Evolutionary conservation across 1,139 yeast species (phyloP).

Genomic region (Lizanozyma gosingica): DNA sequence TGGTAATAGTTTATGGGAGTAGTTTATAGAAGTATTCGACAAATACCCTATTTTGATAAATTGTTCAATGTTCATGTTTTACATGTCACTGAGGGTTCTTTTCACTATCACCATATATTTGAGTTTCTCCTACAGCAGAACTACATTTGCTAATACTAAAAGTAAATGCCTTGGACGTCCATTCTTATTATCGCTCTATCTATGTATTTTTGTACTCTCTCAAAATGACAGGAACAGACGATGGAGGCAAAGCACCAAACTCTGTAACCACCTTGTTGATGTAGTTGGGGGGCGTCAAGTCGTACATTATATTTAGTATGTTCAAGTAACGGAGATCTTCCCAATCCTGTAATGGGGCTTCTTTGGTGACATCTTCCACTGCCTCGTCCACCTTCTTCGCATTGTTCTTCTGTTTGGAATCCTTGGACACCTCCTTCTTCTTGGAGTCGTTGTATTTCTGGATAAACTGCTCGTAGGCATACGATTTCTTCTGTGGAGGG

Average conservation of each 20-base stretch:
- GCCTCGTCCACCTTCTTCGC: constrained; percentile 9
- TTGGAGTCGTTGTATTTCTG: constrained; percentile 27
- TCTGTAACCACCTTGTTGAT: constrained; percentile 94
- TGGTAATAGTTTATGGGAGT: no score
- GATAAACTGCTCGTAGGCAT: constrained; percentile 59
- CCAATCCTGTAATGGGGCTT: constrained; percentile 54
- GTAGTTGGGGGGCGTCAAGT: constrained; percentile 88
- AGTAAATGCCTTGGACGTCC: not conserved
- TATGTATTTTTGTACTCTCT: constrained; percentile 73
- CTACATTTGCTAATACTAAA: not conserved
- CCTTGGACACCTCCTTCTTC: no score
- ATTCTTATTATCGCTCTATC: constrained; percentile 3
- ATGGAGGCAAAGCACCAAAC: constrained; percentile 92
- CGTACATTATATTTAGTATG: constrained; percentile 81
- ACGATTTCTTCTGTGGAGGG: constrained; percentile 54
- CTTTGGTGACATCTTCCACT: constrained; percentile 11
- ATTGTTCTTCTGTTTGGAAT: constrained; percentile 6
- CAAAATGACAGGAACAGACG: constrained; percentile 92
- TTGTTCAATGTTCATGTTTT: not conserved
- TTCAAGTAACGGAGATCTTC: constrained; percentile 54
- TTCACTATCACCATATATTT: not conserved
- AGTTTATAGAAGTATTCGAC: no score
- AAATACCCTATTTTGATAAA: no score
- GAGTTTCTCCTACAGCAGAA: not conserved
- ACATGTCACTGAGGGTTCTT: not conserved